These are phyloP conservation scores for Xylariaceae sp. DNA, from an alignment of 2,329 filamentous ascomycete species.

Conservation along the genomic window DNA sequence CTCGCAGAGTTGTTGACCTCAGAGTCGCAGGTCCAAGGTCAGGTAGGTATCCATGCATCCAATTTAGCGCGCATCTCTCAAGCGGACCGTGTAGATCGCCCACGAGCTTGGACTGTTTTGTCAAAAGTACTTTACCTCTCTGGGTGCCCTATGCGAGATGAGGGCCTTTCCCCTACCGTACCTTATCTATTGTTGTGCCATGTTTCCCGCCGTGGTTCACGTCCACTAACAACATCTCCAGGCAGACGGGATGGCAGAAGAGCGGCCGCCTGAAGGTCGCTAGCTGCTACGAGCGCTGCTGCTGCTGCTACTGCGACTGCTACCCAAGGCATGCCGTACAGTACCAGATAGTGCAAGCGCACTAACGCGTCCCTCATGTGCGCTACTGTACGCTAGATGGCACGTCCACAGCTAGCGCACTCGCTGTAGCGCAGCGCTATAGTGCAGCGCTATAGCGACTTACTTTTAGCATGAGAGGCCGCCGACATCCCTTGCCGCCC, in stretches of 20 bases:
- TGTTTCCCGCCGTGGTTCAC: too few species aligned
- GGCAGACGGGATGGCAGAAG: neutral
- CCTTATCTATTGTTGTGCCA: neutral
- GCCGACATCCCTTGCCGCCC: constrained; percentile 14
- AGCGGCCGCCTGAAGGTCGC: neutral
- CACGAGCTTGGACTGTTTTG: constrained; percentile 5
- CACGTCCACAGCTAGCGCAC: neutral
- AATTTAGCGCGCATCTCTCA: neutral
- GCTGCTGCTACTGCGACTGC: too few species aligned
- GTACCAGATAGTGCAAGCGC: neutral
- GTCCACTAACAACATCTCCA: neutral
- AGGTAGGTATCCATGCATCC: constrained; percentile 3
- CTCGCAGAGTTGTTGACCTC: neutral
- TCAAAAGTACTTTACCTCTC: constrained; percentile 11
- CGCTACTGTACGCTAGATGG: neutral
- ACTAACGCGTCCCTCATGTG: neutral
- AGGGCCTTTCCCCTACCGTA: neutral
- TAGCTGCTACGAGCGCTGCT: neutral
- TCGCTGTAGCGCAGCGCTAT: neutral
- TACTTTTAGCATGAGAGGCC: neutral
- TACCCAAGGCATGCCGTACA: neutral
- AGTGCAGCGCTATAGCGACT: neutral
- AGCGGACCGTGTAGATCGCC: constrained; percentile 9
- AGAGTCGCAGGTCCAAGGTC: neutral
- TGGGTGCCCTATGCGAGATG: neutral